Evolutionary conservation across 371 early-diverging fungal species (phyloP).

Genomic region (Mortierella sp.): DNA sequence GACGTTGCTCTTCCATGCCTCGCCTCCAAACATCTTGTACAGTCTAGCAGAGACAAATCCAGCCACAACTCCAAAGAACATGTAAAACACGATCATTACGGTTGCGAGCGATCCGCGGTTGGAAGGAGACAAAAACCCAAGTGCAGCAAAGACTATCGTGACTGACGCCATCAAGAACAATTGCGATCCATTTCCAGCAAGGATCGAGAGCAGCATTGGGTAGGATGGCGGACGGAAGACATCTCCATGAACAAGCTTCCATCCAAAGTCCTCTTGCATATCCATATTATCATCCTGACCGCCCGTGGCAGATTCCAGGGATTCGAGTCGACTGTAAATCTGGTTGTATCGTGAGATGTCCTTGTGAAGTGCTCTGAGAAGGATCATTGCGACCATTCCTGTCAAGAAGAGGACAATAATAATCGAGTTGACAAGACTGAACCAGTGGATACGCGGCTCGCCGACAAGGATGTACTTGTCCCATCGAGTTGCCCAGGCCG

Average conservation of each 20-base stretch:
- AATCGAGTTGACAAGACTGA: constrained; percentile 89
- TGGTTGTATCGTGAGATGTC: constrained; percentile 92
- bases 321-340: constrained; percentile 22
- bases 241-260: constrained; percentile 93
- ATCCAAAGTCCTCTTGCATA: constrained; percentile 90
- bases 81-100: constrained; percentile 90
- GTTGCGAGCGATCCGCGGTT: constrained; percentile 93
- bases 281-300: constrained; percentile 72
- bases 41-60: constrained; percentile 91
- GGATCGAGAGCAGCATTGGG: constrained; percentile 83
- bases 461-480: constrained; percentile 87
- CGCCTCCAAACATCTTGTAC: constrained; percentile 96
- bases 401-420: constrained; percentile 91
- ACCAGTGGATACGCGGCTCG: constrained; percentile 89
- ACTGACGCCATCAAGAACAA: constrained; percentile 87
- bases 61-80: constrained; percentile 85
- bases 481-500: constrained; percentile 96
- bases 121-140: constrained; percentile 96
- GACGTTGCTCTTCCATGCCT: constrained; percentile 86
- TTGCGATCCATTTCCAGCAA: constrained; percentile 94
- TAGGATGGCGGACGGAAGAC: constrained; percentile 90
- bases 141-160: constrained; percentile 89
- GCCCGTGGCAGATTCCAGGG: constrained; percentile 42
- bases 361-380: constrained; percentile 84
- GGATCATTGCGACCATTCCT: constrained; percentile 88